Base-by-base conservation (phyloP, 352 stramenopile genomes). In the Globisporangium recalcitrans region DNA sequence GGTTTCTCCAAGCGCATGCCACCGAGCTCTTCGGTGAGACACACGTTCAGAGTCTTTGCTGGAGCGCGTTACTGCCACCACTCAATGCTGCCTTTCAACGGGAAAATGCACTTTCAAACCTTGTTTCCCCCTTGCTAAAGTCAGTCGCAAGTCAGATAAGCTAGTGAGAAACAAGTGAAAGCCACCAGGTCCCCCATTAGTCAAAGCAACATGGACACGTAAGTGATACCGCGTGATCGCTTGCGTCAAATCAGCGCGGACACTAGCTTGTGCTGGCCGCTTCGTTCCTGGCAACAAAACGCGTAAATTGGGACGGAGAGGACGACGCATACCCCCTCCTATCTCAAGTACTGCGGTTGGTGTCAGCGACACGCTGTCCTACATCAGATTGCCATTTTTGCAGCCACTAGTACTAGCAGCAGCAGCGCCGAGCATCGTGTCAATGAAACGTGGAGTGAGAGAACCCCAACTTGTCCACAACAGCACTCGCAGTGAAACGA, bases 1-100 rank as follows among this genome's bases (percentile, higher is more conserved):
- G 55, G 52, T 2, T 60, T 38, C 3, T 62, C 57, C 4, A 85
- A 44, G 4, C 52, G 54, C 8, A 88, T 64, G 4, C 36, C 22
- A 11, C 67, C 68, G 4, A 65, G 32, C 1, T 61, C 47, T 11
- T 78, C 34, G 0, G 58, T 49, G 22, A 73, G 69, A 1, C 24
- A 57, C 4, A 92, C 59, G 3, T 72, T 73, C 8, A 62, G 65
- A 0, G 80, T 80, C 46, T 78, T 80, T 14, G 65, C 70, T 0
- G 58, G 34, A 24, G 79, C 72, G 34, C 74, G 71, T 1, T 72
- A 51, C 32, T 75, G 56, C 83, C 83, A 93, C 83, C 83, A 93
- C 21, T 87, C 72, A 22, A 93, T 62, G n/a, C 54, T 60, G 0
- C 83, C 81, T 40, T 77, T 88, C 3, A 85, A 44, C 2, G 81